Percentiles rank a stretch among this genome's conserved stretches.
Conservation (phyloP, 345 rosid genomes). For the Xanthoceras sorbifolium region DNA sequence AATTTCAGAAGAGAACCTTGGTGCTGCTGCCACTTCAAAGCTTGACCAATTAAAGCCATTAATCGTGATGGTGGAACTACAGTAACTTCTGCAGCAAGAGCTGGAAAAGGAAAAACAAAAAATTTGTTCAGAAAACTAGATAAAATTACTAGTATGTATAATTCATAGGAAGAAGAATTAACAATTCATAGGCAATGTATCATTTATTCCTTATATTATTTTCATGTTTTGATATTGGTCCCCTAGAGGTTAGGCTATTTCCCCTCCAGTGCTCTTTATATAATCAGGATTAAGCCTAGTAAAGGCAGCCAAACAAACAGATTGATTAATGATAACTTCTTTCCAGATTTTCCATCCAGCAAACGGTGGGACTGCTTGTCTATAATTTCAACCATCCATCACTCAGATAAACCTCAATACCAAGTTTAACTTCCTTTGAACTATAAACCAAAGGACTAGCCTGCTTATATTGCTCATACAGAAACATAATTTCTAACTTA, state of each 20-base stretch:
- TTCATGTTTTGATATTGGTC: not conserved
- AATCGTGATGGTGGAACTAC: slow-evolving; percentile 97
- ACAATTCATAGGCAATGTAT: not conserved
- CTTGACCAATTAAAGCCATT: slow-evolving; percentile 98
- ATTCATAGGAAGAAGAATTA: not conserved
- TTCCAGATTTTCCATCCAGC: not conserved
- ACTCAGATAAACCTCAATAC: no score
- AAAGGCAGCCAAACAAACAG: not conserved
- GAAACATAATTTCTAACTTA: no score
- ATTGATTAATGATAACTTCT: not conserved
- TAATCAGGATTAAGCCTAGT: no score
- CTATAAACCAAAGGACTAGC: no score
- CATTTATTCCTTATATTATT: not conserved
- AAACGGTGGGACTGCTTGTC: not conserved
- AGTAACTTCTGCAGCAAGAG: slow-evolving; percentile 85
- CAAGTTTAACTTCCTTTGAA: no score
- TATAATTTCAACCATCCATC: no score
- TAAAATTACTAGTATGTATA: slow-evolving; percentile 4
- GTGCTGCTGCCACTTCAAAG: slow-evolving; percentile 98
- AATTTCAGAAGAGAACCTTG: slow-evolving; percentile 60
- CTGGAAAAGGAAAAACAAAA: slow-evolving; percentile 39
- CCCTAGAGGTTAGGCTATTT: not conserved
- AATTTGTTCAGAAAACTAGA: not conserved
- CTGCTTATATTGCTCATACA: no score
- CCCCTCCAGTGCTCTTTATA: not conserved